Conservation (phyloP, 1,284 basidiomycete genomes). For the Trichosporon faecale region DNA sequence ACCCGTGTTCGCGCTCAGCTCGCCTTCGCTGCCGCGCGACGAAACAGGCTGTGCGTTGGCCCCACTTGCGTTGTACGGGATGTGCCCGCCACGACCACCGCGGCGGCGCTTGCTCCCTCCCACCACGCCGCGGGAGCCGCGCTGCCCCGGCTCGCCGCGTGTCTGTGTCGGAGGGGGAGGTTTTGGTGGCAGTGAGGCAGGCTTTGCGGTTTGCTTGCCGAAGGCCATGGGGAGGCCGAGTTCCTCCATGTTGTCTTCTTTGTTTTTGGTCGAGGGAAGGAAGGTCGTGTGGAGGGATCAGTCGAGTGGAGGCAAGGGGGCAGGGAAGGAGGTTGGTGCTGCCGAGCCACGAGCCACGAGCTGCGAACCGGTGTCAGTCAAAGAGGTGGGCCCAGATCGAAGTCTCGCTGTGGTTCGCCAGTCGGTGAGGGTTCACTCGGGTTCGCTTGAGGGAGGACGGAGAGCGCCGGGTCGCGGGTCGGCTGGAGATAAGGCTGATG, state of each 20-base stretch:
- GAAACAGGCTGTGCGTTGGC: not conserved
- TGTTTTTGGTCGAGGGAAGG: not conserved
- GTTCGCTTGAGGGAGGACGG: not conserved
- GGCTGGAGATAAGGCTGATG: slow-evolving; percentile 6
- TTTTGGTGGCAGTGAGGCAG: not conserved
- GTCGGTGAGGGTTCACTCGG: no score
- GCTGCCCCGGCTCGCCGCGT: slow-evolving; percentile 18
- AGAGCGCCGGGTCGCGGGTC: not conserved
- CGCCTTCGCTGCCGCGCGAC: not conserved
- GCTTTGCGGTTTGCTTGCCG: slow-evolving; percentile 30
- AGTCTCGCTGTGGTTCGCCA: not conserved
- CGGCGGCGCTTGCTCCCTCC: slow-evolving; percentile 31
- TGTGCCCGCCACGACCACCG: slow-evolving; percentile 3
- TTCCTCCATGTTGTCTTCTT: slow-evolving; percentile 30
- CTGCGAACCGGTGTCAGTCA: no score
- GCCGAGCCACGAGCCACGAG: no score
- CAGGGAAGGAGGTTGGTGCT: not conserved
- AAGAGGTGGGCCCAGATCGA: not conserved
- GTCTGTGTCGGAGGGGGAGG: slow-evolving; percentile 12
- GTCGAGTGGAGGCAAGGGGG: not conserved
- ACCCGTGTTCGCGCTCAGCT: not conserved
- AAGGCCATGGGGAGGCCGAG: slow-evolving; percentile 38
- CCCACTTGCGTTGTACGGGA: not conserved
- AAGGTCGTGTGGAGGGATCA: not conserved
- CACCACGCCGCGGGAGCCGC: slow-evolving; percentile 36